Percentiles rank a stretch among this genome's conserved stretches.
phyloP scores from a whole-genome alignment of 1,284 basidiomycete species.

The Heterobasidion annosum region DNA sequence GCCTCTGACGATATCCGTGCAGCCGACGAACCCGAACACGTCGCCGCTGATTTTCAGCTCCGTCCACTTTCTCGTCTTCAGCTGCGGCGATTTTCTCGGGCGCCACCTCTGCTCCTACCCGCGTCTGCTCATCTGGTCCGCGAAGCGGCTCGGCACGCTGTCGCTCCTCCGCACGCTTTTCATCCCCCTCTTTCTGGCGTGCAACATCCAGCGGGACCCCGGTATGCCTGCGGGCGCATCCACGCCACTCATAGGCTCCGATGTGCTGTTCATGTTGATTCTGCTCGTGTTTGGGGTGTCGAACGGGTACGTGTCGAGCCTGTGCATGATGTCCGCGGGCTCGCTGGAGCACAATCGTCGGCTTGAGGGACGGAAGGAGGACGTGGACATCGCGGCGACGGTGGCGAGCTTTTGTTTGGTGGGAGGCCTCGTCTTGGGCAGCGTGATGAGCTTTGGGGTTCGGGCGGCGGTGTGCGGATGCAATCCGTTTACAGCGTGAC shows the following conservation, averaged over 20 bases:
- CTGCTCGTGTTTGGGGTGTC: conserved; percentile 67
- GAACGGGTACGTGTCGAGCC: conserved; percentile 67
- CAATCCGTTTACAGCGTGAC: conserved; percentile 47
- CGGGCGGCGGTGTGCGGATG: conserved; percentile 57
- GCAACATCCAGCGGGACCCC: conserved; percentile 58
- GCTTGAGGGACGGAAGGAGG: conserved; percentile 52
- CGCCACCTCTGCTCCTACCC: conserved; percentile 68
- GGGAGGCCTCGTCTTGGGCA: conserved; percentile 67
- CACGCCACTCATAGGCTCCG: conserved; percentile 58
- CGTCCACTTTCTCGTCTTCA: conserved; percentile 67
- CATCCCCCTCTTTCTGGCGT: conserved; percentile 77
- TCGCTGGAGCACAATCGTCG: conserved; percentile 66
- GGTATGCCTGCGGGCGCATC: conserved; percentile 13
- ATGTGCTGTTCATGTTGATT: conserved; percentile 66
- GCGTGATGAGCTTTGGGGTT: conserved; percentile 72
- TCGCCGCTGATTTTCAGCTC: conserved; percentile 64
- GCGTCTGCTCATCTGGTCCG: conserved; percentile 57
- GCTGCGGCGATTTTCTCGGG: conserved; percentile 71
- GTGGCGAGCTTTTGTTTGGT: conserved; percentile 74
- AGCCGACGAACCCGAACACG: conserved; percentile 47
- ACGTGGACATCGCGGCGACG: conserved; percentile 79
- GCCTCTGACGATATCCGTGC: conserved; percentile 72
- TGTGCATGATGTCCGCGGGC: conserved; percentile 66
- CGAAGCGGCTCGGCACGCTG: conserved; percentile 46
- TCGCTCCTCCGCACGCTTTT: conserved; percentile 70